Evolutionary conservation across 495 filamentous ascomycete genomes (phyloP).

Genomic region (Usnea hakonensis): DNA sequence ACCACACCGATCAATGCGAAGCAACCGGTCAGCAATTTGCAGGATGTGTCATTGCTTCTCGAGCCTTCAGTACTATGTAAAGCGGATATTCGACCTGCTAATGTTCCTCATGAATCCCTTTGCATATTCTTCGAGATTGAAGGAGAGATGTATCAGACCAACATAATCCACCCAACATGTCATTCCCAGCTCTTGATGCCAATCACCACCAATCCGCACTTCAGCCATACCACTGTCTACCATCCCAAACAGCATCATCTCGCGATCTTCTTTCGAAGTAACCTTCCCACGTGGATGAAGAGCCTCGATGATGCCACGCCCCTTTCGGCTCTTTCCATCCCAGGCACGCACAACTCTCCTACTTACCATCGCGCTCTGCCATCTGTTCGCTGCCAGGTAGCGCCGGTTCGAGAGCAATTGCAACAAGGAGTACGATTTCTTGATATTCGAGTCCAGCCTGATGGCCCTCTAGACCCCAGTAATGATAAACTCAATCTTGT

Average conservation of each 20-base stretch:
- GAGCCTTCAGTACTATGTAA: conserved; percentile 49
- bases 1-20: conserved; percentile 27
- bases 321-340: conserved; percentile 78
- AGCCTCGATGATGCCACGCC: conserved; percentile 58
- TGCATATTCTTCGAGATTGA: conserved; percentile 56
- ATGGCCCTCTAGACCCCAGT: conserved; percentile 45
- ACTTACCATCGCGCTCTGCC: conserved; percentile 77
- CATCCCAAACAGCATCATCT: conserved; percentile 55
- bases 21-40: conserved; percentile 44
- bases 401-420: conserved; percentile 66
- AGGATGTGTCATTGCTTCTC: conserved; percentile 49
- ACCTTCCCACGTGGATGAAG: conserved; percentile 74
- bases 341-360: conserved; percentile 91
- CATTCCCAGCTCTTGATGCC: conserved; percentile 50
- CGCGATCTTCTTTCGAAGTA: conserved; percentile 65
- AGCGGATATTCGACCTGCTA: conserved; percentile 46
- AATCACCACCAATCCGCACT: conserved; percentile 46
- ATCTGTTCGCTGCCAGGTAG: conserved; percentile 88
- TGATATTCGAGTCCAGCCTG: conserved; percentile 73
- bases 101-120: conserved; percentile 45
- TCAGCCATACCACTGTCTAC: conserved; percentile 67
- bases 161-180: conserved; percentile 48
- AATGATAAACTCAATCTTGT: conserved; percentile 58
- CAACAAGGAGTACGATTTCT: conserved; percentile 90
- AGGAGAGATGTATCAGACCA: conserved; percentile 53